Evolutionary conservation across 768 basidiomycete genomes (phyloP).

Genomic region (Agrocybe praecox): DNA sequence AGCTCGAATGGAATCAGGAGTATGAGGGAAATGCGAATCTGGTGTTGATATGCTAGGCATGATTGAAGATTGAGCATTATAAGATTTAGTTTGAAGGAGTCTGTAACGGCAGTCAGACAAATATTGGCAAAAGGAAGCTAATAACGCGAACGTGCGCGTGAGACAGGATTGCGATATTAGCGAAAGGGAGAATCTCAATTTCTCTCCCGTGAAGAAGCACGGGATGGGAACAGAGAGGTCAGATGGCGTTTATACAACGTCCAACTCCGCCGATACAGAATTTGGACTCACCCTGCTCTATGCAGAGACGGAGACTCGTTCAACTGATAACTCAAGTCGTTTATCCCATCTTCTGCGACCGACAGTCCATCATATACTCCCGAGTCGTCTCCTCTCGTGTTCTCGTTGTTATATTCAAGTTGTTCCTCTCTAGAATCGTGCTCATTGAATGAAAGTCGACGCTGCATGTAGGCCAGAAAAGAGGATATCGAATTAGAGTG

Average conservation of each 20-base stretch:
- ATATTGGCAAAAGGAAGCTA: conserved; percentile 1
- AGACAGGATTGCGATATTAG: conserved; percentile 12
- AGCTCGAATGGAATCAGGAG: conserved; percentile 65
- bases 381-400: neutral
- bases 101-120: conserved; percentile 29
- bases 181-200: conserved; percentile 3
- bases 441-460: conserved; percentile 25
- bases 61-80: conserved; percentile 28
- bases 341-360: neutral
- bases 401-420: neutral
- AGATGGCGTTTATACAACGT: conserved; percentile 24
- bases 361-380: neutral
- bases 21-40: conserved; percentile 40
- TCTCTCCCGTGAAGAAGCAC: conserved; percentile 10
- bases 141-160: conserved; percentile 20
- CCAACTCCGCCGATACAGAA: neutral
- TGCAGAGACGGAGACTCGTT: conserved; percentile 37
- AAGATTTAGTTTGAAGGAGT: conserved; percentile 58
- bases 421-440: conserved; percentile 7
- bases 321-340: conserved; percentile 3
- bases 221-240: conserved; percentile 22
- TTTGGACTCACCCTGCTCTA: conserved; percentile 53
- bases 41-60: conserved; percentile 11
- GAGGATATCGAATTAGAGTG: conserved; percentile 15
- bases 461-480: conserved; percentile 28